Evolutionary conservation across 169 alveolate species (phyloP).

Genomic region (Cryptosporidium tyzzeri): DNA sequence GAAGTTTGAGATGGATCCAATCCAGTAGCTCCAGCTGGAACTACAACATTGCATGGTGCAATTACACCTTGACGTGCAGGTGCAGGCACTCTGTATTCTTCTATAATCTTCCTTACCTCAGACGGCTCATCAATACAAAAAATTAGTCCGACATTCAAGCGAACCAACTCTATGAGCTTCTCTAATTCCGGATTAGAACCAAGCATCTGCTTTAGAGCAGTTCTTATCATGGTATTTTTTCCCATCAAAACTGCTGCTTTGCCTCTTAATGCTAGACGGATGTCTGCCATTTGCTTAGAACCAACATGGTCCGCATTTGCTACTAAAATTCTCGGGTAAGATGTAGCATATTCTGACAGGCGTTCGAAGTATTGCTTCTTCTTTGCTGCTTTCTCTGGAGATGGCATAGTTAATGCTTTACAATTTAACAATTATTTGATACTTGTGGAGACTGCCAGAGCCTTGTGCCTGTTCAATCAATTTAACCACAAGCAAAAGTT

Average conservation of each 20-base stretch:
- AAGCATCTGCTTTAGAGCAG: constrained; percentile 90
- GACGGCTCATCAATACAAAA: constrained; percentile 95
- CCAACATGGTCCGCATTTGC: constrained; percentile 97
- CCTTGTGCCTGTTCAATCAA: constrained; percentile 75
- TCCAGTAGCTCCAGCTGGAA: constrained; percentile 99
- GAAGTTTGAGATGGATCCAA: constrained; percentile 99
- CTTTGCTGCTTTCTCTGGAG: constrained; percentile 86
- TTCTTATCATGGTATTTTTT: constrained; percentile 95
- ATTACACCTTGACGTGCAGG: constrained; percentile 98
- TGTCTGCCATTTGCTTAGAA: constrained; percentile 93
- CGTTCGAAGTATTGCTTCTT: constrained; percentile 90
- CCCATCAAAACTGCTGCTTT: constrained; percentile 95
- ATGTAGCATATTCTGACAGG: constrained; percentile 86
- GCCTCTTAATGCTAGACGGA: constrained; percentile 94
- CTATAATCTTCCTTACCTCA: constrained; percentile 91
- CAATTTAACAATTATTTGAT: constrained; percentile 2
- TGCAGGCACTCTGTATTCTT: constrained; percentile 94
- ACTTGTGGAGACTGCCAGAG: constrained; percentile 78
- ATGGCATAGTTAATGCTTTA: constrained; percentile 83
- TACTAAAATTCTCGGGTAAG: constrained; percentile 89
- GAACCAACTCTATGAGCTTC: constrained; percentile 87
- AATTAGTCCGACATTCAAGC: constrained; percentile 96
- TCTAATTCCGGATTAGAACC: constrained; percentile 88
- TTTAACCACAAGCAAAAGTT: constrained; percentile 73
- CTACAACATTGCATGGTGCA: constrained; percentile 96